A percentile compares a stretch with the other conserved stretches of the same genome.
Conservation (phyloP, 805 yeast genomes). For the Danielozyma ontarioensis region DNA sequence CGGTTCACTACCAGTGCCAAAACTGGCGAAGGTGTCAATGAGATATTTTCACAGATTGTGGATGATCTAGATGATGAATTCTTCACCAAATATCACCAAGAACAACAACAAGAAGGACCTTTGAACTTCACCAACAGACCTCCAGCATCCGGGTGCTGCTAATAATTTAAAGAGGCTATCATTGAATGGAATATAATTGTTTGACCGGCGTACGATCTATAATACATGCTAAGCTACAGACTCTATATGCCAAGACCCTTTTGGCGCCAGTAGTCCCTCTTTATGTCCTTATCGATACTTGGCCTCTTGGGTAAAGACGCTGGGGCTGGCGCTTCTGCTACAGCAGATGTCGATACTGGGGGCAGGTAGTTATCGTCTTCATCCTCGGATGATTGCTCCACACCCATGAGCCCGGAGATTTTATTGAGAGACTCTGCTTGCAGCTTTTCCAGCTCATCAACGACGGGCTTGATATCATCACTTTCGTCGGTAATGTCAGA, state of each 20-base stretch:
- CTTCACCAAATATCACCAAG: constrained; percentile 17
- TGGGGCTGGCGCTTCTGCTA: constrained; percentile 3
- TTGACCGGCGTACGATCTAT: too few relatives aligned
- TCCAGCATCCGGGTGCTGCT: background rate
- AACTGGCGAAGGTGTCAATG: constrained; percentile 55
- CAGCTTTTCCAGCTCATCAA: constrained; percentile 3
- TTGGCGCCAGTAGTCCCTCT: constrained; percentile 38
- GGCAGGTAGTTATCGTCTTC: constrained; percentile 13
- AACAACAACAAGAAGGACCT: constrained; percentile 1
- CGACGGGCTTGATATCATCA: constrained; percentile 15
- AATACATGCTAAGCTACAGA: background rate
- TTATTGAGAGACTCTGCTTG: constrained; percentile 4
- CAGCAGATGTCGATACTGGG: too few relatives aligned
- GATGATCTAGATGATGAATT: constrained; percentile 25
- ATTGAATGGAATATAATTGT: too few relatives aligned
- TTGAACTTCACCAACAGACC: background rate
- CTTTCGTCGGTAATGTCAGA: constrained; percentile 40
- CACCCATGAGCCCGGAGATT: constrained; percentile 18
- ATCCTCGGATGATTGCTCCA: constrained; percentile 4
- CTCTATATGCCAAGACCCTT: constrained; percentile 33
- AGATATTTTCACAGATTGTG: constrained; percentile 27
- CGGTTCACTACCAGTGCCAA: constrained; percentile 60
- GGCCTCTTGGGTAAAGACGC: constrained; percentile 10
- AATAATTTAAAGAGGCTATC: too few relatives aligned
- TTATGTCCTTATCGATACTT: constrained; percentile 27